A percentile compares a stretch with the other conserved stretches of the same genome.
These are phyloP conservation scores for Calonectria hawksworthii DNA, from an alignment of 2,329 filamentous ascomycete species.

Conservation along the genomic window DNA sequence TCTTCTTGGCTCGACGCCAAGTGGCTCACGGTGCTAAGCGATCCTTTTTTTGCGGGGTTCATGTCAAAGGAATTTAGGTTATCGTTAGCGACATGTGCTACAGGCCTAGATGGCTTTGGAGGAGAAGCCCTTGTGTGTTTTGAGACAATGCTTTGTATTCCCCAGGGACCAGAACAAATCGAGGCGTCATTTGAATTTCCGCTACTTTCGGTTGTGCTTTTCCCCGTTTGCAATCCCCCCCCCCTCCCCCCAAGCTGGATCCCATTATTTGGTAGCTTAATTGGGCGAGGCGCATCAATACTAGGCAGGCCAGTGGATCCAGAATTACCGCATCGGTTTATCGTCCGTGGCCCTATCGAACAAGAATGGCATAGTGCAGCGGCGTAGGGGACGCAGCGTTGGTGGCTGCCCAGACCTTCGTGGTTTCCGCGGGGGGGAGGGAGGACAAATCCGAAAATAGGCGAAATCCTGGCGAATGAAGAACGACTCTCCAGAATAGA, in stretches of 20 bases:
- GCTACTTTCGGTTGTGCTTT: background rate
- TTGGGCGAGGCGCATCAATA: background rate
- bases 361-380: background rate
- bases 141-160: background rate
- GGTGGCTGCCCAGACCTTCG: background rate
- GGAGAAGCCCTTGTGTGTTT: background rate
- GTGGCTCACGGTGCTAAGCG: background rate
- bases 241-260: background rate
- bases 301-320: background rate
- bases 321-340: no score
- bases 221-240: background rate
- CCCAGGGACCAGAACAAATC: background rate
- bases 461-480: background rate
- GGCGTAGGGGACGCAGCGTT: background rate
- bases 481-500: background rate
- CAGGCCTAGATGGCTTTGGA: background rate
- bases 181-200: background rate
- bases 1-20: background rate
- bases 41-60: background rate
- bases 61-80: background rate
- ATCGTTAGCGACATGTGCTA: background rate
- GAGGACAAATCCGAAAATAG: background rate
- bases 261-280: background rate
- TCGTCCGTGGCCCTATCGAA: background rate
- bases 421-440: background rate